These are phyloP conservation scores for Sporothrix euskadiensis DNA, from an alignment of 2,329 filamentous ascomycete genomes.

Conservation along the genomic window DNA sequence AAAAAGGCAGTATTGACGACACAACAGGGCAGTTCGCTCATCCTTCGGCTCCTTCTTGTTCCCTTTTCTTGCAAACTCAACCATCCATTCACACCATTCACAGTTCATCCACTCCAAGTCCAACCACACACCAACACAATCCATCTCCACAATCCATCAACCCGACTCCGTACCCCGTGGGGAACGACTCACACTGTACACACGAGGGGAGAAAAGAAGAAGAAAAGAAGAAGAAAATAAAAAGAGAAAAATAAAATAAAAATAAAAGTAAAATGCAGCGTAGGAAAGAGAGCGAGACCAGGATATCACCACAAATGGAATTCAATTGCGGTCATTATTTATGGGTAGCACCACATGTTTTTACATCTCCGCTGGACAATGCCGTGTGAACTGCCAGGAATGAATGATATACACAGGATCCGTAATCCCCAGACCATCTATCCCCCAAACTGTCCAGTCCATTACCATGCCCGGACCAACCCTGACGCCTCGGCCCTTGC, in stretches of 20 bases:
- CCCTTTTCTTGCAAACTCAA: not conserved
- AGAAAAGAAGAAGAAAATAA: not conserved
- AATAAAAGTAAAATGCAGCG: too few species aligned
- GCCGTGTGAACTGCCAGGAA: not conserved
- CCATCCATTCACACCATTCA: not conserved
- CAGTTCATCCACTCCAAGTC: not conserved
- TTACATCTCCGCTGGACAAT: not conserved
- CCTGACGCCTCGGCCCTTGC: not conserved
- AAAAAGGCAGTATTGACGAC: not conserved
- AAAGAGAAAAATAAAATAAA: too few species aligned
- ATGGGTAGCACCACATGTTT: not conserved
- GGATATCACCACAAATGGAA: not conserved
- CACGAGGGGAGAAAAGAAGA: not conserved
- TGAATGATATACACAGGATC: not conserved
- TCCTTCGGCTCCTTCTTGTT: not conserved
- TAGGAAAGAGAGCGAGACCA: not conserved
- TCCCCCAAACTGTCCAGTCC: not conserved
- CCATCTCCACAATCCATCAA: not conserved
- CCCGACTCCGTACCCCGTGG: conserved; percentile 9
- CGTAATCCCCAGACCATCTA: not conserved
- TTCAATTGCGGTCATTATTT: not conserved
- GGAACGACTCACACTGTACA: not conserved
- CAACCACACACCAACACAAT: not conserved
- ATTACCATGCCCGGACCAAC: not conserved
- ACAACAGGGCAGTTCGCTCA: not conserved